Evolutionary conservation across 371 early-diverging fungal species (phyloP), one percentile per base, ranked within the genome.

Genomic region (Mucor sp.): DNA sequence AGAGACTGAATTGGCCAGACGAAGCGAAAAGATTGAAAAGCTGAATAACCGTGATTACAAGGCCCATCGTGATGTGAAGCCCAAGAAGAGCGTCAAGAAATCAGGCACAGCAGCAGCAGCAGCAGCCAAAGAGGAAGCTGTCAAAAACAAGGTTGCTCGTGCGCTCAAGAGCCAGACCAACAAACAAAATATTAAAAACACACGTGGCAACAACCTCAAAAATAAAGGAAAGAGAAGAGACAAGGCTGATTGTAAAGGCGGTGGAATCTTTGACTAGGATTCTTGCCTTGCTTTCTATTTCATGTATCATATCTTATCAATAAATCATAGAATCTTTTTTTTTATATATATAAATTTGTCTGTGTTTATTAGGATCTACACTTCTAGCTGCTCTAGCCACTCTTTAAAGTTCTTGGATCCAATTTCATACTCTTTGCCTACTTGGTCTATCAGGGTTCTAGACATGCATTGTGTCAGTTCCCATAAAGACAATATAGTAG

Each of bases 111-210:
- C 35, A 14, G 37, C 50, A 14, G 48, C 48, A n/a, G 69, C 68
- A 37, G 74, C 75, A 35, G 68, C 84, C 66, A 82, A 78, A 8
- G 80, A 84, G 27, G 80, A 79, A 27, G 81, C 74, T 3, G 85
- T 89, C 63, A 88, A 88, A 69, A 80, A 83, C n/a, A 85, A 83
- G 62, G 90, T 89, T 2, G 77, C 88, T 3, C 69, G 75, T 61
- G 65, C 79, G n/a, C 66, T 89, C n/a, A 69, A 73, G 33, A 75
- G 77, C 17, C 70, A 83, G 63, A 65, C 62, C 2, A 77, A 74
- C 43, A 70, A 64, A n/a, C 72, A 71, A 58, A 71, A 75, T 6
- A 70, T 74, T 21, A 76, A 79, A 44, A 87, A 85, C 27, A 48
- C 65, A 11, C 65, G 73, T 30, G 41, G 66, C 0, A 70, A 70